These are phyloP conservation scores for Funneliformis caledonium DNA, from an alignment of 371 early-diverging fungal species.

Conservation along the genomic window DNA sequence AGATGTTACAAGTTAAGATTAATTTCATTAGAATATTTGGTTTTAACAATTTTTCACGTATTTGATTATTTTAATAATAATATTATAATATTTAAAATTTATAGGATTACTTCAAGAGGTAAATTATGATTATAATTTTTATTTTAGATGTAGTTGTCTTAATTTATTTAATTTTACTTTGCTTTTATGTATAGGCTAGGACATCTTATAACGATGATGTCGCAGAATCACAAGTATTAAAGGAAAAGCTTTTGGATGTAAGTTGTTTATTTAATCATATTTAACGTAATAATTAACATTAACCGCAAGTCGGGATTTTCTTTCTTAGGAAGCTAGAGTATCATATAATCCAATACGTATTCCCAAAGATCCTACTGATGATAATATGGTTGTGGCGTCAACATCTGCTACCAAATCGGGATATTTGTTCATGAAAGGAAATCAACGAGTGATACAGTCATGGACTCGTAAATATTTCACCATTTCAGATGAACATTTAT, in stretches of 20 bases:
- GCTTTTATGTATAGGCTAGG: conserved; percentile 28
- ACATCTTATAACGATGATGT: conserved; percentile 29
- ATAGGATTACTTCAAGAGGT: conserved; percentile 33
- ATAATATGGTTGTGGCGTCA: conserved; percentile 4
- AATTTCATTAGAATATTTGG: neutral
- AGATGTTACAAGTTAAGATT: conserved; percentile 59
- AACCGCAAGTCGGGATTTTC: neutral
- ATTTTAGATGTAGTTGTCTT: neutral
- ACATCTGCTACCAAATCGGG: conserved; percentile 59
- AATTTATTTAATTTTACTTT: neutral
- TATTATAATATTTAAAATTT: neutral
- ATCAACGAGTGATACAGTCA: conserved; percentile 69
- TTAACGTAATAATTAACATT: neutral
- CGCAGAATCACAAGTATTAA: conserved; percentile 28
- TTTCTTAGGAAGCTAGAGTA: conserved; percentile 46
- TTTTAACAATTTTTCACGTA: neutral
- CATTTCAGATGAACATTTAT: conserved; percentile 67
- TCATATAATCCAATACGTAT: conserved; percentile 50
- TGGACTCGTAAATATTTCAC: conserved; percentile 79
- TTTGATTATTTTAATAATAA: neutral
- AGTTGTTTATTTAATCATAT: neutral
- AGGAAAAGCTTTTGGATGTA: conserved; percentile 18
- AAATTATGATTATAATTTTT: neutral
- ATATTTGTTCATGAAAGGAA: conserved; percentile 75
- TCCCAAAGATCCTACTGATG: conserved; percentile 42